phyloP scores from a whole-genome alignment of 345 rosid genomes.

The Eucalyptus curtisii region DNA sequence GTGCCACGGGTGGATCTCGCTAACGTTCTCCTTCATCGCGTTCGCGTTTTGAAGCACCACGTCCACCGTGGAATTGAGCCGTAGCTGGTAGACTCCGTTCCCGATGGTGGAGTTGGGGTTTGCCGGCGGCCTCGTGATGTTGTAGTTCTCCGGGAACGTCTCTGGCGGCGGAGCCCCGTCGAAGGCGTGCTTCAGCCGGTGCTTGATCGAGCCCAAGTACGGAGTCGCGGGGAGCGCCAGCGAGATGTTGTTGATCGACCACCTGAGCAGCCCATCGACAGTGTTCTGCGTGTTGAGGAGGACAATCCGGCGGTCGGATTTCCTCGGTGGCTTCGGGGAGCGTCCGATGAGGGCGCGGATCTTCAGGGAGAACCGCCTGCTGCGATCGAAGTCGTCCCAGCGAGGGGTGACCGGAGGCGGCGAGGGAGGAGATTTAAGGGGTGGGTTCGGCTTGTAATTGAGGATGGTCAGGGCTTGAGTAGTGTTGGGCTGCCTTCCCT shows the following conservation, averaged over 20 bases:
- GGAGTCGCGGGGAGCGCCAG: slow-evolving; percentile 53
- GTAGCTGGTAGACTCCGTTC: slow-evolving; percentile 37
- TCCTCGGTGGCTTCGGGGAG: slow-evolving; percentile 29
- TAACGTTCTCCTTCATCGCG: slow-evolving; percentile 10
- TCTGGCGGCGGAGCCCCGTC: not conserved
- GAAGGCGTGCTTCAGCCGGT: slow-evolving; percentile 10
- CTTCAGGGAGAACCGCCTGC: slow-evolving; percentile 27
- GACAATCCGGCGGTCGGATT: slow-evolving; percentile 13
- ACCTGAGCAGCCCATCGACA: slow-evolving; percentile 34
- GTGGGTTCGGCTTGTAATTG: slow-evolving; percentile 29
- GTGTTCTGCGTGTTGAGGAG: slow-evolving; percentile 73
- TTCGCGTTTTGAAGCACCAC: slow-evolving; percentile 73
- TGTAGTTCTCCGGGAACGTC: slow-evolving; percentile 17
- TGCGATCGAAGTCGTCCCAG: slow-evolving; percentile 51
- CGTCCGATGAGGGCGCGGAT: slow-evolving; percentile 22
- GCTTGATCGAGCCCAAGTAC: slow-evolving; percentile 60
- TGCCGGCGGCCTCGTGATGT: slow-evolving; percentile 32
- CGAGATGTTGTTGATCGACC: slow-evolving; percentile 78
- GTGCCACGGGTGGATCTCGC: slow-evolving; percentile 89
- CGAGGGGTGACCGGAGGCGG: slow-evolving; percentile 49
- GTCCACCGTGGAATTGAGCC: slow-evolving; percentile 41
- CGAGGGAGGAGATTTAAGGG: slow-evolving; percentile 19
- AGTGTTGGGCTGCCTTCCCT: slow-evolving; percentile 49
- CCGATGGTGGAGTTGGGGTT: slow-evolving; percentile 38
- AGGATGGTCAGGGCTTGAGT: slow-evolving; percentile 45